Conservation (phyloP, 1,284 basidiomycete species). For the Cystobasidium pallidum region DNA sequence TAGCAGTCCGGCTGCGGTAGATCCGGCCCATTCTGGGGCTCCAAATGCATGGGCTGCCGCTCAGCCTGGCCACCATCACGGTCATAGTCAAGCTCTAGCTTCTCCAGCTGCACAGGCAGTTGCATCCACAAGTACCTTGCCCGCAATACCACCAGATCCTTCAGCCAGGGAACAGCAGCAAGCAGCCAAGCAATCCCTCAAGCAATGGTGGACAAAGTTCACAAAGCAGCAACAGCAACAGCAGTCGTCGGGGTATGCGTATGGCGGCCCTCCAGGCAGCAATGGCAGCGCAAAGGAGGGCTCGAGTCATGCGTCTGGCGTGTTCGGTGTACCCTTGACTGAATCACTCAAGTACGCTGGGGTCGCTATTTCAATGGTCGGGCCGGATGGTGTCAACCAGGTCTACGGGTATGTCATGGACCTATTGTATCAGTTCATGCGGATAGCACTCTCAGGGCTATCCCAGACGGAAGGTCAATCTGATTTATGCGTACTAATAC, state of each 20-base stretch:
- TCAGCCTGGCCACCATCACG: neutral
- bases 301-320: conserved; percentile 53
- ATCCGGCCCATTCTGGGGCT: neutral
- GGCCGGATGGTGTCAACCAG: conserved; percentile 75
- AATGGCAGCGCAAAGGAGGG: conserved; percentile 2
- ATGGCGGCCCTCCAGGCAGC: neutral
- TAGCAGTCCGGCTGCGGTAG: neutral
- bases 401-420: conserved; percentile 39
- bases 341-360: conserved; percentile 83
- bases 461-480: no score
- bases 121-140: conserved; percentile 2
- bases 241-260: neutral
- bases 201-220: conserved; percentile 52
- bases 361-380: conserved; percentile 93
- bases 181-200: conserved; percentile 47
- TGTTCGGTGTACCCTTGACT: conserved; percentile 83
- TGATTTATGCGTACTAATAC: no score
- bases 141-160: conserved; percentile 22
- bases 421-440: neutral
- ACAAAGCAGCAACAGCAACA: conserved; percentile 36
- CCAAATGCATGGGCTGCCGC: neutral
- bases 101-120: neutral
- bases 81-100: neutral
- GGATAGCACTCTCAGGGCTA: no score
- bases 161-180: conserved; percentile 41